Evolutionary conservation across 768 basidiomycete genomes (phyloP).

Genomic region (Suillus paluster): DNA sequence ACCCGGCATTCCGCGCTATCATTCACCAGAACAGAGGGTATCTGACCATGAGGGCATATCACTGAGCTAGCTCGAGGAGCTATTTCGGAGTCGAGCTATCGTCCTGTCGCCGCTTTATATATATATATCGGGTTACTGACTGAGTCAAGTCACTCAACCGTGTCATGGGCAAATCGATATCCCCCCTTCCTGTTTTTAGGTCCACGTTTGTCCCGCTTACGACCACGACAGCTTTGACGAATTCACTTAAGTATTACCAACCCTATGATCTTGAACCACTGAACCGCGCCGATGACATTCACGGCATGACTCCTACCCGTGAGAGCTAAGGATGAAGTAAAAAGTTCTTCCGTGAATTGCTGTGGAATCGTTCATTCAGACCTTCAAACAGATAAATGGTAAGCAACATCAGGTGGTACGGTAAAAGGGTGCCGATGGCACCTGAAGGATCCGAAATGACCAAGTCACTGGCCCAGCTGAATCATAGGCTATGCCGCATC

Average conservation of each 20-base stretch:
- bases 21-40: background rate
- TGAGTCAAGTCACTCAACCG: no score
- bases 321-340: background rate
- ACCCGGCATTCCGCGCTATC: conserved; percentile 4
- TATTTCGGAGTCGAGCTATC: conserved; percentile 3
- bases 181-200: conserved; percentile 8
- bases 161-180: conserved; percentile 9
- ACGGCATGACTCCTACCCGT: background rate
- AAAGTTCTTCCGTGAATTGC: background rate
- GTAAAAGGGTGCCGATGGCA: background rate
- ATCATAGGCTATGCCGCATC: background rate
- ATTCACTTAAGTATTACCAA: background rate
- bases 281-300: background rate
- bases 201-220: conserved; percentile 19
- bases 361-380: no score
- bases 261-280: background rate
- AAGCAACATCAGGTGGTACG: no score
- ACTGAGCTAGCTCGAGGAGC: background rate
- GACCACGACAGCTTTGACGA: background rate
- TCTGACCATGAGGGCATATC: background rate
- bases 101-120: conserved; percentile 7
- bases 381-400: no score
- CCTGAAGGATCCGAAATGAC: conserved; percentile 2
- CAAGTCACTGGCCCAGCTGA: background rate
- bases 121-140: background rate